These are phyloP conservation scores for Amanita fuliginea DNA, from an alignment of 768 basidiomycete genomes.

Conservation along the genomic window DNA sequence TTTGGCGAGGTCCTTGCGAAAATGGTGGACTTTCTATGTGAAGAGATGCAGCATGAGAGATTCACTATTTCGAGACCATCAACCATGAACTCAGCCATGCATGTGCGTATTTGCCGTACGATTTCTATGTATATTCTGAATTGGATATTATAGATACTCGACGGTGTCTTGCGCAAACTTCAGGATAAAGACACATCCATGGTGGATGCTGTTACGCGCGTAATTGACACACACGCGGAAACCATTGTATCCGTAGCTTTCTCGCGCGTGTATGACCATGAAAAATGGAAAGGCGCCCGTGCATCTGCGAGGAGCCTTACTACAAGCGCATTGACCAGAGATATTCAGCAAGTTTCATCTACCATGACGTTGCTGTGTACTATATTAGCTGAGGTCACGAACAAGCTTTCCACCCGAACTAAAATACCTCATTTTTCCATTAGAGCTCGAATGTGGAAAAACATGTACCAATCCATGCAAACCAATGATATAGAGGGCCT, in stretches of 20 bases:
- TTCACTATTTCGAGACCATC: slow-evolving; percentile 48
- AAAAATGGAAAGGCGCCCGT: slow-evolving; percentile 25
- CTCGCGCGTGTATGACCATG: slow-evolving; percentile 18
- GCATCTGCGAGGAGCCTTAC: slow-evolving; percentile 23
- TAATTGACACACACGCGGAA: slow-evolving; percentile 29
- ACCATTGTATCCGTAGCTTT: slow-evolving; percentile 27
- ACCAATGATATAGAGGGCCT: slow-evolving; percentile 49
- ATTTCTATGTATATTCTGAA: not conserved
- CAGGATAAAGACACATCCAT: slow-evolving; percentile 12
- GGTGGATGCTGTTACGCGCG: slow-evolving; percentile 16
- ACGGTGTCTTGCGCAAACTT: slow-evolving; percentile 17
- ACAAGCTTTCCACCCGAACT: slow-evolving; percentile 8
- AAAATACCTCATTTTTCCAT: slow-evolving; percentile 27
- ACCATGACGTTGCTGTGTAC: slow-evolving; percentile 22
- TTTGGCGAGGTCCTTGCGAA: slow-evolving; percentile 66
- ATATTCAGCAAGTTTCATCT: slow-evolving; percentile 20
- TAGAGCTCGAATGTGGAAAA: slow-evolving; percentile 57
- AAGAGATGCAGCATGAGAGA: slow-evolving; percentile 71
- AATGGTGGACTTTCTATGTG: slow-evolving; percentile 63
- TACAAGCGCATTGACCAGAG: slow-evolving; percentile 18
- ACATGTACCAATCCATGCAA: slow-evolving; percentile 47
- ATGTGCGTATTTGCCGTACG: slow-evolving; percentile 33
- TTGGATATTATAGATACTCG: slow-evolving; percentile 18
- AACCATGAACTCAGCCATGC: slow-evolving; percentile 47
- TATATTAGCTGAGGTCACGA: slow-evolving; percentile 15